These are phyloP conservation scores for Apodospora peruviana DNA, from an alignment of 495 filamentous ascomycete species.

Conservation along the genomic window DNA sequence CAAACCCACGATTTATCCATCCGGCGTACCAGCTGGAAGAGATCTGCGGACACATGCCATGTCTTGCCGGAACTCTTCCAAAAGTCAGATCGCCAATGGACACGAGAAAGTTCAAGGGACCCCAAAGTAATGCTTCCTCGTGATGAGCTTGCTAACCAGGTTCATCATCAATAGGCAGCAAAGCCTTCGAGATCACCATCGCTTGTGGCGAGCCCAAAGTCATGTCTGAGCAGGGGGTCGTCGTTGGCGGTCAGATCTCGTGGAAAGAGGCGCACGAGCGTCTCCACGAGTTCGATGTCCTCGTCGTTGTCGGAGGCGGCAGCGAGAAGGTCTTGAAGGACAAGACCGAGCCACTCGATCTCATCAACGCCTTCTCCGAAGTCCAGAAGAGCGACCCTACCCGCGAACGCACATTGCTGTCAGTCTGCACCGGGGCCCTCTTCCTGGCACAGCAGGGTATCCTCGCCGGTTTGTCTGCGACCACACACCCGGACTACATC, in stretches of 20 bases:
- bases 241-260: conserved; percentile 66
- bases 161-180: conserved; percentile 35
- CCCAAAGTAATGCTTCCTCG: background rate
- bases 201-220: conserved; percentile 51
- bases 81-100: no score
- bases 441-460: conserved; percentile 68
- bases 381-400: conserved; percentile 60
- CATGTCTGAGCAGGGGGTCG: conserved; percentile 66
- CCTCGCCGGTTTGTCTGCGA: conserved; percentile 65
- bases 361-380: conserved; percentile 62
- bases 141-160: conserved; percentile 9
- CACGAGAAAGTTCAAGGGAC: background rate
- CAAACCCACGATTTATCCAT: no score
- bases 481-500: conserved; percentile 59
- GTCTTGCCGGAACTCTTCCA: background rate
- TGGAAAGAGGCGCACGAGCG: conserved; percentile 59
- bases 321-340: conserved; percentile 48
- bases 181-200: conserved; percentile 64
- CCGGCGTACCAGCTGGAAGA: no score
- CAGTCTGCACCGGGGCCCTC: conserved; percentile 69
- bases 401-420: conserved; percentile 67
- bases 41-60: no score
- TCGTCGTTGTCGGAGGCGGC: conserved; percentile 63
- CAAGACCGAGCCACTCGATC: conserved; percentile 54
- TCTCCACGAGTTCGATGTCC: conserved; percentile 64